Evolutionary conservation across 129 eudicot genomes (phyloP).

Genomic region (Escallonia herrerae): DNA sequence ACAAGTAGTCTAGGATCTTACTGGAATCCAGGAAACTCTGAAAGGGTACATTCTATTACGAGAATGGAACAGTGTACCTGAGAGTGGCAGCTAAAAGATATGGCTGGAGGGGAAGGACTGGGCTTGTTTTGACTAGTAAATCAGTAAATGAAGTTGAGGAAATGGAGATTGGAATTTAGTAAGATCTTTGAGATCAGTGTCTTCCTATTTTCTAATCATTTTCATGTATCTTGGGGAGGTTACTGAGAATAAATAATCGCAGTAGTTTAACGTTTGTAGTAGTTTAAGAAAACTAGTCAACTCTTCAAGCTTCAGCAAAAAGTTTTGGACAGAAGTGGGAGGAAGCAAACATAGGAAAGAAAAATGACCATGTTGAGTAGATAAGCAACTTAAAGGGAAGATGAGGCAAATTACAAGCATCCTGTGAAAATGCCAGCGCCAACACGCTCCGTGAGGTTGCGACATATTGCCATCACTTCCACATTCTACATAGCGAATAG

Average conservation of each 20-base stretch:
- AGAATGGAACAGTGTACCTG: neutral
- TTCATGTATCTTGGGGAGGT: conserved; percentile 8
- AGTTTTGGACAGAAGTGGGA: no score
- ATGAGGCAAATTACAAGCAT: no score
- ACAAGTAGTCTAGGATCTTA: no score
- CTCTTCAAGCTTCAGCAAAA: neutral
- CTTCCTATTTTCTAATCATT: neutral
- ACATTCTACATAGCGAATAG: no score
- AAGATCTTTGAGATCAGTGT: conserved; percentile 14
- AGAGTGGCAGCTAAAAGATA: neutral
- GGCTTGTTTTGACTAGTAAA: neutral
- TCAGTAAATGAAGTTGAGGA: neutral
- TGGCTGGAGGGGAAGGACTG: neutral
- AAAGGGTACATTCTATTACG: neutral
- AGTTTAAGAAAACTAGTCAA: conserved; percentile 10
- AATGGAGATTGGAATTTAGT: neutral
- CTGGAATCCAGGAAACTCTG: no score
- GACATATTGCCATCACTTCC: no score
- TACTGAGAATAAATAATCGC: neutral
- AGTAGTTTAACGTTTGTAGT: neutral
- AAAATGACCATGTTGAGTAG: no score
- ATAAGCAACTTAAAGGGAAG: no score
- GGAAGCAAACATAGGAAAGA: no score
- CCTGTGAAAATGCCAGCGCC: no score
- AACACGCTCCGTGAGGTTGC: no score